Percentiles rank a stretch among this genome's conserved stretches.
These are phyloP conservation scores for Fusarium proliferatum DNA, from an alignment of 2,329 filamentous ascomycete species.

Conservation along the genomic window DNA sequence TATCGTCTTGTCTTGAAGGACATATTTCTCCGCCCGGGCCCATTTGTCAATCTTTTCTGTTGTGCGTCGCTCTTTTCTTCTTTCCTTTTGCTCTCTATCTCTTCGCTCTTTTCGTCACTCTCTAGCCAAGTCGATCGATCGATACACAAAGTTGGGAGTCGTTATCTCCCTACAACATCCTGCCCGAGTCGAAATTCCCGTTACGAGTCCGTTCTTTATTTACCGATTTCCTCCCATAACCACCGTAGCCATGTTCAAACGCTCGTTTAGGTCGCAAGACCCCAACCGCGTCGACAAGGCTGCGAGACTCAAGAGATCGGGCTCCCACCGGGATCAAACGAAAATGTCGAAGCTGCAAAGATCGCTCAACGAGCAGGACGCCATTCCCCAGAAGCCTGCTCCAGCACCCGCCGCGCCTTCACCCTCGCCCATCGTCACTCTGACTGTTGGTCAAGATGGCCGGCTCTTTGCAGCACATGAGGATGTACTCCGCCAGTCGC, in stretches of 20 bases:
- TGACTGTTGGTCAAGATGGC: slow-evolving; percentile 85
- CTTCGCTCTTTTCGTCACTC: slow-evolving; percentile 66
- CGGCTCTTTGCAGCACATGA: slow-evolving; percentile 96
- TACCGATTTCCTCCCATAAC: slow-evolving; percentile 28
- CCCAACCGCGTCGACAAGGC: slow-evolving; percentile 83
- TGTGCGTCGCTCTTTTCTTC: slow-evolving; percentile 52
- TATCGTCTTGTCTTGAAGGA: slow-evolving; percentile 61
- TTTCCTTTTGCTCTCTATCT: slow-evolving; percentile 46
- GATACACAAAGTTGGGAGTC: slow-evolving; percentile 39
- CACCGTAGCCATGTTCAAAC: slow-evolving; percentile 83
- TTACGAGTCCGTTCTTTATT: slow-evolving; percentile 46
- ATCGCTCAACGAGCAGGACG: slow-evolving; percentile 73
- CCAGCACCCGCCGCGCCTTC: slow-evolving; percentile 43
- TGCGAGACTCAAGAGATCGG: slow-evolving; percentile 77
- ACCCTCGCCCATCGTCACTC: slow-evolving; percentile 82
- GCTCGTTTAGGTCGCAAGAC: slow-evolving; percentile 85
- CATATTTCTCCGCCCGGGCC: slow-evolving; percentile 65
- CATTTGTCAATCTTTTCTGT: slow-evolving; percentile 58
- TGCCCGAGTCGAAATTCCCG: slow-evolving; percentile 31
- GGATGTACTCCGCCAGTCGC: slow-evolving; percentile 86
- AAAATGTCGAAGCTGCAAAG: slow-evolving; percentile 88
- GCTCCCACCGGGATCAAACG: slow-evolving; percentile 73
- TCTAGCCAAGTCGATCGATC: slow-evolving; percentile 51
- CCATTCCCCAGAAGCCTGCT: slow-evolving; percentile 44
- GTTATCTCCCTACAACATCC: slow-evolving; percentile 10